These are phyloP conservation scores for Ophiostoma quercus DNA, from an alignment of 2,329 filamentous ascomycete species.

Conservation along the genomic window DNA sequence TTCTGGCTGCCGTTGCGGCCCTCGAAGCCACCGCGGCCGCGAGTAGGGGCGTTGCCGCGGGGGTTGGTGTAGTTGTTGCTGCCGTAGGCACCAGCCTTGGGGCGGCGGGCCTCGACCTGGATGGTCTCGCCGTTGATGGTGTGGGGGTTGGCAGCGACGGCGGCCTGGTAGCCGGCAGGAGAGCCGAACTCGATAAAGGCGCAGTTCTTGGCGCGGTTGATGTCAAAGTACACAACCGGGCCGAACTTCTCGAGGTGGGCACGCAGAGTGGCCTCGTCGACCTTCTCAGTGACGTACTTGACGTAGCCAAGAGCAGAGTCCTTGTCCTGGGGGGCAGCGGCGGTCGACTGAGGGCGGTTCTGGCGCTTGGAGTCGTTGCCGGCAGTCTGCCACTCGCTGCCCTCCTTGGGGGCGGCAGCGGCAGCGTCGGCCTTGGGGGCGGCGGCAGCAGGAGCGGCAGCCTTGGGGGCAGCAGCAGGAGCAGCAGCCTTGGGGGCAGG, in stretches of 20 bases:
- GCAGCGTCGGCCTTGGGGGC: constrained; percentile 25
- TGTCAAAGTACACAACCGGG: constrained; percentile 66
- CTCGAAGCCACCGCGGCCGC: constrained; percentile 63
- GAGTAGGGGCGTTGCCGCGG: constrained; percentile 56
- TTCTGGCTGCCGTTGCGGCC: constrained; percentile 54
- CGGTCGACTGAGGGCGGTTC: constrained; percentile 63
- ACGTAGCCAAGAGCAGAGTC: constrained; percentile 82
- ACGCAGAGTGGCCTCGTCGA: constrained; percentile 68
- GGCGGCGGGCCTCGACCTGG: constrained; percentile 80
- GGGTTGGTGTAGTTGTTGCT: constrained; percentile 61
- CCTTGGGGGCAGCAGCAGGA: constrained; percentile 34
- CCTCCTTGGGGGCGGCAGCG: constrained; percentile 45
- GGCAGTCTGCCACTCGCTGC: constrained; percentile 81
- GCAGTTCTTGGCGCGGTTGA: constrained; percentile 87
- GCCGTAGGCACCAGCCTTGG: constrained; percentile 65
- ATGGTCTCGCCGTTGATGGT: constrained; percentile 76
- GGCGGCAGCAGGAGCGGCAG: constrained; percentile 33
- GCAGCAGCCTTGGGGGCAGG: constrained; percentile 50
- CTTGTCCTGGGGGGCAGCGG: constrained; percentile 58
- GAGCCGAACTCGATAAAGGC: constrained; percentile 93
- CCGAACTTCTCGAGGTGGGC: constrained; percentile 66
- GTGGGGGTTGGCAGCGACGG: constrained; percentile 79
- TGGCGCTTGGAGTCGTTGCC: constrained; percentile 80
- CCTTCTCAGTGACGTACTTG: constrained; percentile 89
- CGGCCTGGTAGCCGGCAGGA: constrained; percentile 73